These are phyloP conservation scores for Chenopodium suecicum DNA, from an alignment of 148 eudicot species.

Conservation along the genomic window DNA sequence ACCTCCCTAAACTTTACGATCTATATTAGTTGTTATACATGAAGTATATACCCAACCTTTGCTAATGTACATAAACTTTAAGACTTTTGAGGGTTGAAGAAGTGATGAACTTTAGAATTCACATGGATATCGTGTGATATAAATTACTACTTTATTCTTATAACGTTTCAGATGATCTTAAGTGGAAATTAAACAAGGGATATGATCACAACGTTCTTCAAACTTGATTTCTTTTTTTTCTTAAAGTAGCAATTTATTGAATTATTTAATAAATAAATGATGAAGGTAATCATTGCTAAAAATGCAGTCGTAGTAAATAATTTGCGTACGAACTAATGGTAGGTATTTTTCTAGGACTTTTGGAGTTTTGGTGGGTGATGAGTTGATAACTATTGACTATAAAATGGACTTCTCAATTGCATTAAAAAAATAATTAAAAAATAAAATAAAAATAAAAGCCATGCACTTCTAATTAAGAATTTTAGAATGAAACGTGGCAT, in stretches of 20 bases:
- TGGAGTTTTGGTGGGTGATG: neutral
- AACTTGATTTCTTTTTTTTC: neutral
- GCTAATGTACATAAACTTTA: neutral
- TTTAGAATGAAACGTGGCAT: neutral
- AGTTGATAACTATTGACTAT: neutral
- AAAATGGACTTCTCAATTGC: conserved; percentile 18
- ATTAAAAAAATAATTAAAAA: neutral
- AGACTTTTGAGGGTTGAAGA: conserved; percentile 4
- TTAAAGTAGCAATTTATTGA: neutral
- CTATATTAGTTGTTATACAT: too few relatives aligned
- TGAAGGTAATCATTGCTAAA: neutral
- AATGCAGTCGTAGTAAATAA: neutral
- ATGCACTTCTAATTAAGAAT: neutral
- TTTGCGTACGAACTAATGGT: neutral
- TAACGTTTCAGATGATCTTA: neutral
- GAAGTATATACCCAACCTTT: neutral
- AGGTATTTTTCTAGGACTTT: neutral
- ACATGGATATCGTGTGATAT: neutral
- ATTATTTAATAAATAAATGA: neutral
- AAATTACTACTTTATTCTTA: neutral
- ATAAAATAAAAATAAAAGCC: neutral
- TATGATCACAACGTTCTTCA: neutral
- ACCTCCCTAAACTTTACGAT: neutral
- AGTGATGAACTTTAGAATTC: conserved; percentile 7
- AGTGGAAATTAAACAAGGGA: neutral